Percentiles rank a stretch among this genome's conserved stretches.
Evolutionary conservation across 2,329 filamentous ascomycete species (phyloP).

Genomic region (Pestalotiopsis sp.): DNA sequence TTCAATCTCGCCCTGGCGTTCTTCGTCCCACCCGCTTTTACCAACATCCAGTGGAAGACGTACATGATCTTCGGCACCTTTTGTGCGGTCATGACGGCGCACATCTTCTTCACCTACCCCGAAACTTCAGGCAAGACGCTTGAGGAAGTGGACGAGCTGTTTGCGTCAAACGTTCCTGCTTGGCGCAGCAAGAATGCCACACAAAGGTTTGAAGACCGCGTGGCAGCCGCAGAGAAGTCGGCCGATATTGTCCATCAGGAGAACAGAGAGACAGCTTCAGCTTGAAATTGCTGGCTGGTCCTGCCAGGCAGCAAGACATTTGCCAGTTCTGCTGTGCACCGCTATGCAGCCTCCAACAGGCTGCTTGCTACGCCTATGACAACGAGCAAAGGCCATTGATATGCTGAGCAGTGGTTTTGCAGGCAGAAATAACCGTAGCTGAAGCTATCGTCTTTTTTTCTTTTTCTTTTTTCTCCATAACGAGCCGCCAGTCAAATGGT

Average conservation of each 20-base stretch:
- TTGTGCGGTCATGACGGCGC: constrained; percentile 28
- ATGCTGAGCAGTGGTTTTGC: constrained; percentile 31
- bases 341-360: too few relatives aligned
- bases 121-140: constrained; percentile 48
- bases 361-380: too few relatives aligned
- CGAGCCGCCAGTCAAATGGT: constrained; percentile 18
- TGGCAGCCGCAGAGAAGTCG: constrained; percentile 16
- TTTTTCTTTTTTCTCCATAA: constrained; percentile 17
- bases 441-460: too few relatives aligned
- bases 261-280: neutral
- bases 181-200: constrained; percentile 12
- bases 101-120: constrained; percentile 33
- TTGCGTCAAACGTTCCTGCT: constrained; percentile 40
- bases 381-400: constrained; percentile 2
- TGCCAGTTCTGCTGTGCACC: neutral
- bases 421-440: constrained; percentile 25
- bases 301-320: neutral
- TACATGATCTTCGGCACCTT: constrained; percentile 47
- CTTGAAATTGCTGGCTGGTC: neutral
- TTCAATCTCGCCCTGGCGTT: constrained; percentile 25
- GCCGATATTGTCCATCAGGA: neutral
- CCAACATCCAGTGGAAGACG: constrained; percentile 23
- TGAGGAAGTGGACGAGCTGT: constrained; percentile 53
- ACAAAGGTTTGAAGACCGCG: constrained; percentile 22
- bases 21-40: constrained; percentile 20